These are phyloP conservation scores for Hamamelis virginiana DNA, from an alignment of 164 flowering plant genomes.

Conservation along the genomic window DNA sequence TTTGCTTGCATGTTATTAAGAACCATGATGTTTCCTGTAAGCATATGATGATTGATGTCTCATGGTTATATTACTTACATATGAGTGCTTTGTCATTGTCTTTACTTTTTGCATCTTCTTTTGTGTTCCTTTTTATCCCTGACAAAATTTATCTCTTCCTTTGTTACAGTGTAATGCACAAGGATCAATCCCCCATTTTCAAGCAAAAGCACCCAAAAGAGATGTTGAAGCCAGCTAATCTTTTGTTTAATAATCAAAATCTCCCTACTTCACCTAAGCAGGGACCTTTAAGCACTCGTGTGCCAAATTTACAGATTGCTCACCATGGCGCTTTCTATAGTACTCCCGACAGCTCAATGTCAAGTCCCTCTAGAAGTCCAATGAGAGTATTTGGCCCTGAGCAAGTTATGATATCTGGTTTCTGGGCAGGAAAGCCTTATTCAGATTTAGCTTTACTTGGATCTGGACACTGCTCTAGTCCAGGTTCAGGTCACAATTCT, in stretches of 20 bases:
- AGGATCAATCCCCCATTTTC: constrained; percentile 42
- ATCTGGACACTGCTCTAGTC: constrained; percentile 91
- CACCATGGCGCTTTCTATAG: constrained; percentile 54
- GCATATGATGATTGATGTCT: background rate
- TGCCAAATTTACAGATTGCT: constrained; percentile 66
- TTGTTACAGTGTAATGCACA: constrained; percentile 42
- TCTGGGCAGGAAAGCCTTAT: constrained; percentile 62
- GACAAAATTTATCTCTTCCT: constrained; percentile 17
- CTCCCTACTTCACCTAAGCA: constrained; percentile 55
- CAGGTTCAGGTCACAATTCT: constrained; percentile 91
- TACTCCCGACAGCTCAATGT: constrained; percentile 93
- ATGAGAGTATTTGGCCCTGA: constrained; percentile 62
- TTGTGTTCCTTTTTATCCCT: constrained; percentile 2
- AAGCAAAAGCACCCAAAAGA: constrained; percentile 40
- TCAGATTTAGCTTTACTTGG: constrained; percentile 63
- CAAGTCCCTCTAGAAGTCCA: constrained; percentile 96
- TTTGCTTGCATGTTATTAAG: background rate
- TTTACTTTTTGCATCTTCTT: background rate
- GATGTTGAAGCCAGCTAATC: constrained; percentile 41
- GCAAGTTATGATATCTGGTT: constrained; percentile 49
- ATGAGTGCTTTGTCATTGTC: background rate
- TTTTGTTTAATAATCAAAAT: constrained; percentile 33
- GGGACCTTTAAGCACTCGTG: constrained; percentile 44
- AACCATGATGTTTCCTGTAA: background rate
- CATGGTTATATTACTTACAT: too few relatives aligned